Evolutionary conservation across 495 filamentous ascomycete genomes (phyloP).

Genomic region (Echria macrotheca): DNA sequence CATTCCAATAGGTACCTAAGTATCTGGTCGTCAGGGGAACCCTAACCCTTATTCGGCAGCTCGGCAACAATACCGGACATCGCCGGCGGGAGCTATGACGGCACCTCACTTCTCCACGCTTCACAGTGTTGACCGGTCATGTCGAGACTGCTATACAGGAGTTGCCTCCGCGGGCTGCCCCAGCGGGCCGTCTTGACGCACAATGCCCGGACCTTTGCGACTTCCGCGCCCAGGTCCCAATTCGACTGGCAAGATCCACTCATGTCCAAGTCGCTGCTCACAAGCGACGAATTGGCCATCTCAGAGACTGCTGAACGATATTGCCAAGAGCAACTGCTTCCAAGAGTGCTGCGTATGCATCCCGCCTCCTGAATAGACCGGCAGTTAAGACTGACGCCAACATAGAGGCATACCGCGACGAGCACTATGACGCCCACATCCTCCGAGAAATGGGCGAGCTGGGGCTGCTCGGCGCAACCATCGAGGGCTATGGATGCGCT

Average conservation of each 20-base stretch:
- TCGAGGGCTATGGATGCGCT: conserved; percentile 91
- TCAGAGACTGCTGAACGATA: conserved; percentile 84
- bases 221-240: conserved; percentile 17
- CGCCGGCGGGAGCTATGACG: no score
- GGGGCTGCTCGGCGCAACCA: conserved; percentile 84
- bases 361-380: no score
- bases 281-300: conserved; percentile 85
- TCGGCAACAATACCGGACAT: no score
- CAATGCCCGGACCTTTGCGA: conserved; percentile 17
- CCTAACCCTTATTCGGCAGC: no score
- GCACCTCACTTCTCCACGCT: no score
- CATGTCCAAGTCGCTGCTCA: conserved; percentile 63
- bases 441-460: conserved; percentile 94
- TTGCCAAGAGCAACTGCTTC: conserved; percentile 82
- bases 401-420: conserved; percentile 89
- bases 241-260: conserved; percentile 96
- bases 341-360: conserved; percentile 84
- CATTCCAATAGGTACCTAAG: no score
- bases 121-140: no score
- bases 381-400: conserved; percentile 16
- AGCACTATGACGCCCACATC: conserved; percentile 85
- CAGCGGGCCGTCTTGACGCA: conserved; percentile 3
- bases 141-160: conserved; percentile 21
- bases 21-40: no score
- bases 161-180: conserved; percentile 10